Conservation (phyloP, 2,329 filamentous ascomycete genomes). For the Hirsutella rhossiliensis region DNA sequence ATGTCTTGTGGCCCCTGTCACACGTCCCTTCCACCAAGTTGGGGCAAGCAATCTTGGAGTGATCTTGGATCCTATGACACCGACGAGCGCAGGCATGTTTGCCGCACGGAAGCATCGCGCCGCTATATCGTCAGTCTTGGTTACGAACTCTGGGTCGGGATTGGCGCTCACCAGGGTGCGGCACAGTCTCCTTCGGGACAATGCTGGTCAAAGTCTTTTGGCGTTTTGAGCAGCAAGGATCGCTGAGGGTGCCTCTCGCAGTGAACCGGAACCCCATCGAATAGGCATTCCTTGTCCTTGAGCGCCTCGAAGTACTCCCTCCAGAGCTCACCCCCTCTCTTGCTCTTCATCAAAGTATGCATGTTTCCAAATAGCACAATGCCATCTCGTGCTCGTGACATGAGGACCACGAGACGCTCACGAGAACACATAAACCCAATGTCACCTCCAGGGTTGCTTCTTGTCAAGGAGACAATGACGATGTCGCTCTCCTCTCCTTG, state of each 20-base stretch:
- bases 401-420: constrained; percentile 57
- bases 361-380: constrained; percentile 62
- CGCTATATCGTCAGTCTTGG: constrained; percentile 22
- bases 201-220: constrained; percentile 45
- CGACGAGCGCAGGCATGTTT: constrained; percentile 43
- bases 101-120: constrained; percentile 38
- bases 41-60: constrained; percentile 32
- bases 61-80: constrained; percentile 52
- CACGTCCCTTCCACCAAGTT: constrained; percentile 33
- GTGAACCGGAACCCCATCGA: constrained; percentile 46
- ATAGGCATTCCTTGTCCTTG: constrained; percentile 36
- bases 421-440: constrained; percentile 60
- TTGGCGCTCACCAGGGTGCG: constrained; percentile 41
- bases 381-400: constrained; percentile 53
- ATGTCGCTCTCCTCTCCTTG: constrained; percentile 69
- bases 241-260: constrained; percentile 48
- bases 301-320: constrained; percentile 42
- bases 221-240: constrained; percentile 29
- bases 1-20: constrained; percentile 33
- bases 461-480: constrained; percentile 53
- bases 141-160: neutral
- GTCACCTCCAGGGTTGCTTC: constrained; percentile 50
- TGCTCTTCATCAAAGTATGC: constrained; percentile 50
- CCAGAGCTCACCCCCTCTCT: constrained; percentile 34
- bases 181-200: constrained; percentile 62